These are phyloP conservation scores for Chrysosporium queenslandicum DNA, from an alignment of 2,329 filamentous ascomycete genomes.

Conservation along the genomic window DNA sequence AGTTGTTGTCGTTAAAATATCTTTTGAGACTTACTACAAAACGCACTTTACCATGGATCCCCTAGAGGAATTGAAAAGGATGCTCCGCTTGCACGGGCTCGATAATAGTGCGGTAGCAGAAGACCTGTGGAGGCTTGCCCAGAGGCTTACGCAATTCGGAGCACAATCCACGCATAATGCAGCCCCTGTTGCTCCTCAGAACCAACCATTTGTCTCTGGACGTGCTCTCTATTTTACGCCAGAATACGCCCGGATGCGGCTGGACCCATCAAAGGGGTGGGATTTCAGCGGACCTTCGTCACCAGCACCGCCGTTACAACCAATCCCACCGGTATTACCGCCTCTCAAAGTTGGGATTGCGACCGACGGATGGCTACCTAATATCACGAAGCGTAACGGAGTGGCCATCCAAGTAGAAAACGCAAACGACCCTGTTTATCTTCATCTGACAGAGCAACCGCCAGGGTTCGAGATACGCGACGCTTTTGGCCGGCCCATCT, in stretches of 20 bases:
- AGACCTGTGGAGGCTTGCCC: not conserved
- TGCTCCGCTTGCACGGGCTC: not conserved
- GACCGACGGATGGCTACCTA: not conserved
- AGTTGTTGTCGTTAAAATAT: too few relatives aligned
- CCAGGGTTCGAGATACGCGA: too few relatives aligned
- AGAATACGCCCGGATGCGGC: not conserved
- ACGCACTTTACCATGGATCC: too few relatives aligned
- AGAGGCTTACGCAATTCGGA: not conserved
- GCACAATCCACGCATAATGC: not conserved
- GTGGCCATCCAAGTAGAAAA: too few relatives aligned
- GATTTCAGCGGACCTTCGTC: not conserved
- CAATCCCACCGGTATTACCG: not conserved
- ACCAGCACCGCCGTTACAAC: not conserved
- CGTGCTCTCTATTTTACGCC: not conserved
- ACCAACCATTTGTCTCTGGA: not conserved
- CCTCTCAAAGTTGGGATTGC: not conserved
- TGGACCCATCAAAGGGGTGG: not conserved
- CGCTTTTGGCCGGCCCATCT: too few relatives aligned
- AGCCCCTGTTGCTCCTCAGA: not conserved
- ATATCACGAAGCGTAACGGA: not conserved
- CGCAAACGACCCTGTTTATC: too few relatives aligned
- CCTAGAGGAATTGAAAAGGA: not conserved
- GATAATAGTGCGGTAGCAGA: not conserved
- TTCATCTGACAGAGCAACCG: too few relatives aligned
- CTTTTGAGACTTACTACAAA: too few relatives aligned